Evolutionary conservation across 2,329 filamentous ascomycete genomes (phyloP).

Genomic region (Diplodia corticola): DNA sequence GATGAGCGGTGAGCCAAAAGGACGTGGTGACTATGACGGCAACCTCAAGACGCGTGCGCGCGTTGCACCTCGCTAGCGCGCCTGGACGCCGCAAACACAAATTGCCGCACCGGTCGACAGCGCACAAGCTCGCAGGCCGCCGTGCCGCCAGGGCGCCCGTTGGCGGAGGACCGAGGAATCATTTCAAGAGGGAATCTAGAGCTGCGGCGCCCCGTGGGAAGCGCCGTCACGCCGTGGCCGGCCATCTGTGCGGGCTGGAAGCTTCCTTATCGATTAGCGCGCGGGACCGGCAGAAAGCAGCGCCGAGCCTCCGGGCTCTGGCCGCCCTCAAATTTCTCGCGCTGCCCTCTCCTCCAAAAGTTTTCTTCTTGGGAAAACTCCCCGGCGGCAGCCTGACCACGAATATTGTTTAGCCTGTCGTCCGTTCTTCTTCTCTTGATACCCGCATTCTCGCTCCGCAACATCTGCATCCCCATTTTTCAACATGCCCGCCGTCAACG

Average conservation of each 20-base stretch:
- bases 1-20: neutral
- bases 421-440: slow-evolving; percentile 28
- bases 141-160: neutral
- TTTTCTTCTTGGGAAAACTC: slow-evolving; percentile 52
- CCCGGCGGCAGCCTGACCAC: slow-evolving; percentile 60
- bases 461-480: neutral
- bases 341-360: slow-evolving; percentile 29
- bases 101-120: neutral
- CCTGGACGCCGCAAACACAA: neutral
- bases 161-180: neutral
- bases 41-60: neutral
- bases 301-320: slow-evolving; percentile 19
- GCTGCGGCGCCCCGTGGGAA: neutral
- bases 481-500: slow-evolving; percentile 73
- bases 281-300: neutral
- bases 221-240: neutral
- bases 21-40: neutral
- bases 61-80: neutral
- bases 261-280: slow-evolving; percentile 17
- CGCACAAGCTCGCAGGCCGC: too few relatives aligned
- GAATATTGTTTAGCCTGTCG: slow-evolving; percentile 32
- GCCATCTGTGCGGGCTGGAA: neutral
- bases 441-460: slow-evolving; percentile 10
- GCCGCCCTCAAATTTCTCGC: slow-evolving; percentile 23
- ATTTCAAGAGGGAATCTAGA: neutral